Percentiles rank a stretch among this genome's conserved stretches.
These are phyloP conservation scores for Solanum neorickii DNA, from an alignment of 257 asterid genomes.

Conservation along the genomic window DNA sequence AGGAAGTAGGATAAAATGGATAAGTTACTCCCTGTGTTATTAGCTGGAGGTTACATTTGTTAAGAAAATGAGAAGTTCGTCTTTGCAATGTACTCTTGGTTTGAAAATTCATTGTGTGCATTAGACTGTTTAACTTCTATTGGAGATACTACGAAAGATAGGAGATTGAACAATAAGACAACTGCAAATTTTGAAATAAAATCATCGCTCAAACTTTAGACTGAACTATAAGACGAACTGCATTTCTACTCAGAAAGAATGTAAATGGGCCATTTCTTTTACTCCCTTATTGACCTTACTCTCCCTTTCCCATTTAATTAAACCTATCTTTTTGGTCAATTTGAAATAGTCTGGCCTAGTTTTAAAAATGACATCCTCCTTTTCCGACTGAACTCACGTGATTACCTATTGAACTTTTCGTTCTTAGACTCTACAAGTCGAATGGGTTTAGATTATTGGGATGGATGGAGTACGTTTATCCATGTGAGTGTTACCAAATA, in stretches of 20 bases:
- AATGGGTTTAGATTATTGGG: neutral
- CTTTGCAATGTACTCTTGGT: neutral
- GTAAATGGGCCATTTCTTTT: neutral
- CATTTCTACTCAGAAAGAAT: neutral
- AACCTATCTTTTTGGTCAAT: neutral
- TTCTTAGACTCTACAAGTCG: neutral
- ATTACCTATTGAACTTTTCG: neutral
- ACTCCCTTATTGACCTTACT: neutral
- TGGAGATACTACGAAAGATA: neutral
- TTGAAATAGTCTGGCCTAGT: neutral
- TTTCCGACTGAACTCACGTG: neutral
- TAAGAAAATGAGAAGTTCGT: neutral
- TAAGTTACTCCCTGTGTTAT: neutral
- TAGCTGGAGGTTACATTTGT: neutral
- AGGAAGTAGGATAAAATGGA: neutral
- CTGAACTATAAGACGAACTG: neutral
- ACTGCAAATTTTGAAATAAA: neutral
- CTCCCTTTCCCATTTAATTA: neutral
- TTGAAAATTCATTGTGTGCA: neutral
- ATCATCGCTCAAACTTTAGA: neutral
- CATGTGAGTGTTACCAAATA: neutral
- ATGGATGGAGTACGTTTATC: neutral
- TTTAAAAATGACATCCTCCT: neutral
- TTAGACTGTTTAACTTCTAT: neutral
- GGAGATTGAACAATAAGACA: neutral